Evolutionary conservation across 129 eudicot genomes (phyloP).

Genomic region (Pittosporum tobira): DNA sequence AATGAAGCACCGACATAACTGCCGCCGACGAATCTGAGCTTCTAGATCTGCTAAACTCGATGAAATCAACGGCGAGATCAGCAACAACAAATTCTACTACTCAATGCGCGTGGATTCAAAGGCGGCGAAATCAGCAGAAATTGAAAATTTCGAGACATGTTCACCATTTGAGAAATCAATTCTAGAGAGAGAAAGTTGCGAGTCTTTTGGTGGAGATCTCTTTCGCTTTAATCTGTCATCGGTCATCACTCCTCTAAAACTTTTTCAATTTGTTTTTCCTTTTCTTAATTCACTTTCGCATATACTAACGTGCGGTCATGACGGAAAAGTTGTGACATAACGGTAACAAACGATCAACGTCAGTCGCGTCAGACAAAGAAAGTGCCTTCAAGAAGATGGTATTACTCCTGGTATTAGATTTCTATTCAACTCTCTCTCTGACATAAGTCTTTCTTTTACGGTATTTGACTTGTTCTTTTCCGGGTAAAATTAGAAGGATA

Average conservation of each 20-base stretch:
- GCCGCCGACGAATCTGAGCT: slow-evolving; percentile 21
- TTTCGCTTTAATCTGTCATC: slow-evolving; percentile 34
- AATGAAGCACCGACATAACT: slow-evolving; percentile 32
- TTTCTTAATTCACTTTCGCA: neutral
- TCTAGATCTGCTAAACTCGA: slow-evolving; percentile 34
- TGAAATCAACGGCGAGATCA: slow-evolving; percentile 29
- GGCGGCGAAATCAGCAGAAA: slow-evolving; percentile 6
- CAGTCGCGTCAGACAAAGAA: slow-evolving; percentile 25
- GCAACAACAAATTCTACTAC: slow-evolving; percentile 7
- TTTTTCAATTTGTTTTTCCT: neutral
- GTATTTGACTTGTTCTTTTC: no score
- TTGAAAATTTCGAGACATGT: slow-evolving; percentile 6
- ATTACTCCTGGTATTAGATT: slow-evolving; percentile 13
- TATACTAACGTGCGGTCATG: slow-evolving; percentile 33
- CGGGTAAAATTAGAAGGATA: no score
- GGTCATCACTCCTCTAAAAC: slow-evolving; percentile 20
- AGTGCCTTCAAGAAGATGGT: slow-evolving; percentile 20
- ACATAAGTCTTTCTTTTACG: no score
- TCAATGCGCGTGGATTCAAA: slow-evolving; percentile 18
- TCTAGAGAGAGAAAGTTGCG: slow-evolving; percentile 17
- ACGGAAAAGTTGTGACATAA: slow-evolving; percentile 37
- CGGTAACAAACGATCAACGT: slow-evolving; percentile 39
- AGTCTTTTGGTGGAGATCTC: slow-evolving; percentile 21
- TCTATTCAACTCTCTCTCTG: no score
- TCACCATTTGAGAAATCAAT: slow-evolving; percentile 8